Evolutionary conservation across 225 moss, liverwort and hornwort genomes (phyloP).

Genomic region (Asterella californica): DNA sequence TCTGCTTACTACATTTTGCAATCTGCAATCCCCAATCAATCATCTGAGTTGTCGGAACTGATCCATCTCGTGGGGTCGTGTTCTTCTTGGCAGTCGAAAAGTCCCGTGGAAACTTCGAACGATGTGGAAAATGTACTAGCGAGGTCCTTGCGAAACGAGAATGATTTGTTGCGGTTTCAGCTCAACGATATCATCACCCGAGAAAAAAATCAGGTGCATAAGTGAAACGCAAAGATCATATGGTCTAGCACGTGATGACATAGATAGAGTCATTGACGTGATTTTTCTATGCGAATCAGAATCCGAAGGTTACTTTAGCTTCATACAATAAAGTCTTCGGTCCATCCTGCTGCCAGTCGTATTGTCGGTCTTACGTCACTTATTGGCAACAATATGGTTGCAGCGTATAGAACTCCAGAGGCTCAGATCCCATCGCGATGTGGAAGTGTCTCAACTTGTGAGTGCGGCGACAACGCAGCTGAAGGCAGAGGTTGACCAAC

Average conservation of each 20-base stretch:
- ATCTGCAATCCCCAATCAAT: not conserved
- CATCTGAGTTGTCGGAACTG: not conserved
- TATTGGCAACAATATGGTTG: conserved; percentile 12
- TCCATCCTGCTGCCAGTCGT: not conserved
- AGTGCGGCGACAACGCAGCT: conserved; percentile 71
- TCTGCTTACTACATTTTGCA: not conserved
- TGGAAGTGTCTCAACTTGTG: conserved; percentile 84
- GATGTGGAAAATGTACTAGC: conserved; percentile 62
- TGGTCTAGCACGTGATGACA: not conserved
- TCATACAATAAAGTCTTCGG: not conserved
- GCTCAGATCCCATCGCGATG: conserved; percentile 86
- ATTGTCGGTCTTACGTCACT: not conserved
- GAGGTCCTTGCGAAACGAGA: conserved; percentile 71
- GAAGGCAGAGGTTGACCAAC: conserved; percentile 79
- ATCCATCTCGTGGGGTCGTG: not conserved
- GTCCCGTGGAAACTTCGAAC: conserved; percentile 35
- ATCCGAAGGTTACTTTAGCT: not conserved
- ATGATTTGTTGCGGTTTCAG: conserved; percentile 86
- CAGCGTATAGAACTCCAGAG: conserved; percentile 92
- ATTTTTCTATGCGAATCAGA: not conserved
- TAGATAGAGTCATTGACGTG: not conserved
- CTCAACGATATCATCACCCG: conserved; percentile 84
- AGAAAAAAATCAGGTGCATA: conserved; percentile 78
- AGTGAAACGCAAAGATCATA: not conserved
- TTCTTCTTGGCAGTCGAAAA: conserved; percentile 29